These are phyloP conservation scores for Nannizzia gypsea DNA, from an alignment of 2,329 filamentous ascomycete genomes.

Conservation along the genomic window DNA sequence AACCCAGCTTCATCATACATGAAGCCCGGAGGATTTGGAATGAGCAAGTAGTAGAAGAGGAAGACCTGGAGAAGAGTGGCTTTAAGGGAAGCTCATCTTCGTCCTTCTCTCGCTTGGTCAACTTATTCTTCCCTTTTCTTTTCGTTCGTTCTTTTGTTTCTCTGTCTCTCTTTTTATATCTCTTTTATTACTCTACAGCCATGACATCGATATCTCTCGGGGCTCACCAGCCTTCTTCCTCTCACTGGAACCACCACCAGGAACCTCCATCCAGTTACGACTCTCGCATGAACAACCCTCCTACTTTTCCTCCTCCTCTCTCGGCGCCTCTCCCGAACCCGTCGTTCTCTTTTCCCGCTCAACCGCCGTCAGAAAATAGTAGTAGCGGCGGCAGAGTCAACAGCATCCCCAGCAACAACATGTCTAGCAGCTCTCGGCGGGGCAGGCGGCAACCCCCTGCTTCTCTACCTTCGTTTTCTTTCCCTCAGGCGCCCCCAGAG, in stretches of 20 bases:
- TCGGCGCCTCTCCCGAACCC: neutral
- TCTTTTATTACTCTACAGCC: neutral
- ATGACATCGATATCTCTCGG: neutral
- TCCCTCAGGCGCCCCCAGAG: conserved; percentile 21
- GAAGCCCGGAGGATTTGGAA: neutral
- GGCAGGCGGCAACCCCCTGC: neutral
- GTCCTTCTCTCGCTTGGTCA: too few species aligned
- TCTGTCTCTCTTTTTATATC: neutral
- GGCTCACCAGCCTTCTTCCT: neutral
- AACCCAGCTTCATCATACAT: neutral
- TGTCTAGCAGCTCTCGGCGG: neutral
- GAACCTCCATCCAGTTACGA: neutral
- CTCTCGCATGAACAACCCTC: neutral
- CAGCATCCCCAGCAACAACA: neutral
- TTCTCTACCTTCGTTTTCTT: conserved; percentile 18
- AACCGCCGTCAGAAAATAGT: neutral
- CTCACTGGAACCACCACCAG: conserved; percentile 1
- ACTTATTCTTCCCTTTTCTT: neutral
- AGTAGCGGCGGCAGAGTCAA: too few species aligned
- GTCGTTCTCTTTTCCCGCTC: neutral
- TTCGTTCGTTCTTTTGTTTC: neutral
- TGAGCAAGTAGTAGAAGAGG: conserved; percentile 2
- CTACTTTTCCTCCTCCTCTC: too few species aligned
- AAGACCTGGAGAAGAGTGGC: too few species aligned
- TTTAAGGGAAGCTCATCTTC: conserved; percentile 6